phyloP scores from a whole-genome alignment of 2,329 filamentous ascomycete species.

The Colletotrichum limetticola region DNA sequence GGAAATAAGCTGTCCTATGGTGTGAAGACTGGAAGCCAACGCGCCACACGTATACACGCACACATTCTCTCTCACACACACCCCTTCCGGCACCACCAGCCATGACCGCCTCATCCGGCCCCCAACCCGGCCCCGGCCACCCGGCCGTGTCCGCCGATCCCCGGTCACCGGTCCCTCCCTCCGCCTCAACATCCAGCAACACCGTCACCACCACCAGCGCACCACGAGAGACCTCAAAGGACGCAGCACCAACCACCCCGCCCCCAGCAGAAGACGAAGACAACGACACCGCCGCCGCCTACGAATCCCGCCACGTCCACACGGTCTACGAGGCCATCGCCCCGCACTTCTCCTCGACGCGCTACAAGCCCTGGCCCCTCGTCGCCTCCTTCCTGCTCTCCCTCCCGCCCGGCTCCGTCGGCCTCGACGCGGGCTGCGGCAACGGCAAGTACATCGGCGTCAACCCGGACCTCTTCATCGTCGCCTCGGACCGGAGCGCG shows the following conservation, averaged over 20 bases:
- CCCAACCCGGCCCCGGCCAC: slow-evolving; percentile 20
- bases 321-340: slow-evolving; percentile 90
- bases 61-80: background rate
- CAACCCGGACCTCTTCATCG: slow-evolving; percentile 79
- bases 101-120: slow-evolving; percentile 23
- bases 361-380: slow-evolving; percentile 90
- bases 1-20: background rate
- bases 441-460: slow-evolving; percentile 95
- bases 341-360: slow-evolving; percentile 83
- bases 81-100: background rate
- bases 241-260: background rate
- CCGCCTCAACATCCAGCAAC: background rate
- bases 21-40: background rate
- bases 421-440: slow-evolving; percentile 92
- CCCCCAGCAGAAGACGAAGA: slow-evolving; percentile 48
- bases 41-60: background rate
- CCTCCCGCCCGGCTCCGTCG: slow-evolving; percentile 77
- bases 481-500: slow-evolving; percentile 85
- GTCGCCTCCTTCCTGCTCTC: slow-evolving; percentile 80
- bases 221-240: too few relatives aligned
- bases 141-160: slow-evolving; percentile 22
- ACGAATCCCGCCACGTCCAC: slow-evolving; percentile 91
- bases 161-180: slow-evolving; percentile 8
- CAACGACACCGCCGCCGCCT: slow-evolving; percentile 49
- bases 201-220: background rate